Conservation (phyloP, 2,329 filamentous ascomycete genomes). For the Trichoderma sp. region DNA sequence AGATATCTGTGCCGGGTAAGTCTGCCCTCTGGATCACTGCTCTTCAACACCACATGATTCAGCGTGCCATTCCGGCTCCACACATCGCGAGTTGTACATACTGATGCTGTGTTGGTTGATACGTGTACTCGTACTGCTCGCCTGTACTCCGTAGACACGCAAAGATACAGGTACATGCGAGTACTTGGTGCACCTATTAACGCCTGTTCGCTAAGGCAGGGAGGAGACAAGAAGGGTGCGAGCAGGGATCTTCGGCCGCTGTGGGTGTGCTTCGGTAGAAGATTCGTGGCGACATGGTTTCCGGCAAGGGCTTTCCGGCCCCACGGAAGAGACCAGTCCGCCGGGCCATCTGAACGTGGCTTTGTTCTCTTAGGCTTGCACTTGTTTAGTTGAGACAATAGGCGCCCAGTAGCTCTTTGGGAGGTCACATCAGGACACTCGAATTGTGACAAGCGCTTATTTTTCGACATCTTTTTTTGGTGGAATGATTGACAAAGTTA, state of each 20-base stretch:
- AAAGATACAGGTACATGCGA: not conserved
- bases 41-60: not conserved
- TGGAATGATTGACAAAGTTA: not conserved
- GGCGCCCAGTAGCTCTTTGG: conserved; percentile 1
- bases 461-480: not conserved
- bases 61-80: not conserved
- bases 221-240: not conserved
- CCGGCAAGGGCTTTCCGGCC: conserved; percentile 34
- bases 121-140: not conserved
- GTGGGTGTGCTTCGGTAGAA: conserved; percentile 17
- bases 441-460: not conserved
- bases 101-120: not conserved
- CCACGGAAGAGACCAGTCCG: conserved; percentile 25
- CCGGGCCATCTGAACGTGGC: conserved; percentile 13
- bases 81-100: not conserved
- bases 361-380: not conserved
- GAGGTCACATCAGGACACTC: not conserved
- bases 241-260: conserved; percentile 9
- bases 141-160: not conserved
- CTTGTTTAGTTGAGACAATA: conserved; percentile 11
- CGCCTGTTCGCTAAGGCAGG: not conserved
- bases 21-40: not conserved
- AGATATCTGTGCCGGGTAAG: not conserved
- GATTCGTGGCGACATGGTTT: conserved; percentile 20
- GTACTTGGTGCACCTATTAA: not conserved